These are phyloP conservation scores for Sphagnurus paluster DNA, from an alignment of 1,284 basidiomycete genomes.

Conservation along the genomic window DNA sequence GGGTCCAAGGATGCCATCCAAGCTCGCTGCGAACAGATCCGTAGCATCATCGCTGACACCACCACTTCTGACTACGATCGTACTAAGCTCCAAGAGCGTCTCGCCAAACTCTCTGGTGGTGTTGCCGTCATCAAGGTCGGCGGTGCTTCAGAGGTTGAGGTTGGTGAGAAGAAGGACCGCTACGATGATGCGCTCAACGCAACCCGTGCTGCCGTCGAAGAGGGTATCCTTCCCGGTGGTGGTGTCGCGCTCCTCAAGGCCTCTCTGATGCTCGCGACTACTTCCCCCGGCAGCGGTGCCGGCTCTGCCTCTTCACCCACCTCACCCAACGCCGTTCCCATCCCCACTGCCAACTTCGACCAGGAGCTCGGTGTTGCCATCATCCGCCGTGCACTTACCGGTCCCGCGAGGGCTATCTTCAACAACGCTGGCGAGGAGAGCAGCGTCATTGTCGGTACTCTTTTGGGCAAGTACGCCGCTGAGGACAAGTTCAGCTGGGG, in stretches of 20 bases:
- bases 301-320: slow-evolving; percentile 38
- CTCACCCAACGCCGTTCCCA: slow-evolving; percentile 58
- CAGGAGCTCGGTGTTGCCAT: slow-evolving; percentile 96
- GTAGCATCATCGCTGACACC: slow-evolving; percentile 79
- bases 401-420: slow-evolving; percentile 88
- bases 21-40: slow-evolving; percentile 94
- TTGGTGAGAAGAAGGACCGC: slow-evolving; percentile 99
- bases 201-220: slow-evolving; percentile 96
- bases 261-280: slow-evolving; percentile 72
- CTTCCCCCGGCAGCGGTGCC: slow-evolving; percentile 43
- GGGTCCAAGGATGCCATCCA: slow-evolving; percentile 86
- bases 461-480: slow-evolving; percentile 68
- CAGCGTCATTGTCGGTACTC: slow-evolving; percentile 88
- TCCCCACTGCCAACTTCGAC: slow-evolving; percentile 93
- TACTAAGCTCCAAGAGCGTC: slow-evolving; percentile 94
- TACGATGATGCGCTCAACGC: slow-evolving; percentile 98
- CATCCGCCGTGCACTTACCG: slow-evolving; percentile 85
- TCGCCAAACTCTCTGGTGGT: slow-evolving; percentile 95
- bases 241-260: slow-evolving; percentile 93
- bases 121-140: slow-evolving; percentile 99
- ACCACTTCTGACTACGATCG: slow-evolving; percentile 94
- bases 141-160: slow-evolving; percentile 92
- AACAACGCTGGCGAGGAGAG: slow-evolving; percentile 96
- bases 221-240: slow-evolving; percentile 96
- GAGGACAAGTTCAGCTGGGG: slow-evolving; percentile 81